Base-by-base conservation (phyloP, 192 early-diverging fungal species). In the Kappamyces sp. region DNA sequence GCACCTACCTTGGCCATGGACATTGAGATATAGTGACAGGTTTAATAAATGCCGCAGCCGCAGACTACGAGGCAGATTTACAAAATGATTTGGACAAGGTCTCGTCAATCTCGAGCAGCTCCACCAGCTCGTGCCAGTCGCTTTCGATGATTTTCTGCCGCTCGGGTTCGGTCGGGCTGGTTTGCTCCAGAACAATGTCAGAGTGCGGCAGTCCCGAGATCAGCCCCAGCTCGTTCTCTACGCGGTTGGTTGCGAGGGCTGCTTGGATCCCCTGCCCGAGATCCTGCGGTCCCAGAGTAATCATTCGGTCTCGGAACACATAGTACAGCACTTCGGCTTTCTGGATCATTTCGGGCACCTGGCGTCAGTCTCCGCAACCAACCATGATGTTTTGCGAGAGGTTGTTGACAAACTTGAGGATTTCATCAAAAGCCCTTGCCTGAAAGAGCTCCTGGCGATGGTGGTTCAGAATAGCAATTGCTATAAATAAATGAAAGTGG, bases 401-500 rank as follows among this genome's bases (percentile, higher is more conserved):
- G 64, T 97, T 90, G 67, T 97, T 91, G 9, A 90, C 15, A 75
- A 84, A 85, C 79, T 97, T 98, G 40, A 97, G 74, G 39, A 89
- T 87, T 61, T 97, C 94, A 59, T 98, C 96, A 69, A 94, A 97
- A 34, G 85, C 83, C 35, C 74, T 71, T 40, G 90, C 70, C 60
- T 89, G 80, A 33, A 86, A 83, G 63, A 97, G 85, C 1, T 88
- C 76, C 31, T 84, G 70, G 3, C 91, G 76, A 59, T 94, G 86
- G 58, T 90, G 83, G 61, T 99, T 90, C 38, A 99, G 67, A 51
- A 99, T 91, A n/a, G 93, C 90, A 57, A 97, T 68, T 2, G 93
- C 93, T 5, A 99, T 87, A 81, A 99, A 99, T 38, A 97, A 64
- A 60, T 93, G 87, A 62, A 94, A 94, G 58, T 92, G 74, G 9